Base-by-base conservation (phyloP, 345 rosid genomes). In the Atalantia buxifolia region DNA sequence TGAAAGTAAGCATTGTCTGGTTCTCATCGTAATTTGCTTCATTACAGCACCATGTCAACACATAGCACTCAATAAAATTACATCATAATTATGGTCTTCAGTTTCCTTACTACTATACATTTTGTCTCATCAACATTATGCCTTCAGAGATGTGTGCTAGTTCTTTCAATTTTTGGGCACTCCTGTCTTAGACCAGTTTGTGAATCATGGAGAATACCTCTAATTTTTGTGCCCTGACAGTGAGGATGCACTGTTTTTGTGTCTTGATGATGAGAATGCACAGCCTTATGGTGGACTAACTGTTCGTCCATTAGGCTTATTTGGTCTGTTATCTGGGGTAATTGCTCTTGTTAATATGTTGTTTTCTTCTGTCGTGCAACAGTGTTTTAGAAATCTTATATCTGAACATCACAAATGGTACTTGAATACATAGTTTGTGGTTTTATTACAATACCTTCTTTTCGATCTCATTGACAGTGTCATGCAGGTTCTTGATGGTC, bases 401-500 rank as follows among this genome's bases (percentile, higher is more conserved):
- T 14, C 19, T 45, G 61, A 30, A 30, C 16, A 50, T 50, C 30
- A 31, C 65, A 5, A 31, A 56, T 57, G 24, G 66, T 72, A 31
- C 12, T 9, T 55, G 21, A 22, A 2, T 33, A 22, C 22, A 31
- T 31, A 22, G 31, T 33, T 53, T 53, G 22, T 78, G 64, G 50
- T 16, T 27, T 73, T 13, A 56, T n/a, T 64, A 21, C n/a, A 55
- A 45, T 60, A 45, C 33, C 56, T 63, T 71, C 53, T 21, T 18
- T 25, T 73, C 25, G 59, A 50, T 75, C 24, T 67, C 13, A 27
- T 70, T 74, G 38, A 53, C 79, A 35, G 67, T 74, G 66, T 66
- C 69, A 10, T 79, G 81, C 91, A 97, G 98, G 93, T 94, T 72
- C 88, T 97, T 79, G 98, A 94, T 83, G 85, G 82, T 72, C 92